Evolutionary conservation across 2,329 filamentous ascomycete genomes (phyloP).

Genomic region (Cladosporium sp.): DNA sequence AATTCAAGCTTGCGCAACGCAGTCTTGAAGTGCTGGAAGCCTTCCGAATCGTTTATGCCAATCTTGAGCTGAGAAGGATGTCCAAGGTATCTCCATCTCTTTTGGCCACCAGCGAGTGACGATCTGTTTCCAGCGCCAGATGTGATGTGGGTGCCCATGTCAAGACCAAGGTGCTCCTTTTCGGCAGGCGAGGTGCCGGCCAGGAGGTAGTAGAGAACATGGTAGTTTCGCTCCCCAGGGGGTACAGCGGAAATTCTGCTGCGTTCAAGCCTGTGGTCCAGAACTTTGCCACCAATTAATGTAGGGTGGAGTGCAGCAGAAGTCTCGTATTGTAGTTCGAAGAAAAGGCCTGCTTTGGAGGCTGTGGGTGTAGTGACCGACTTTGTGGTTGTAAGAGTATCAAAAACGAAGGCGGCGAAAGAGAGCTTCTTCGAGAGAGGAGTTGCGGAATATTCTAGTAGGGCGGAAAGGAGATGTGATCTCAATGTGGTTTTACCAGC

Average conservation of each 20-base stretch:
- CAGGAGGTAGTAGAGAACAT: slow-evolving; percentile 91
- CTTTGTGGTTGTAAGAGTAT: slow-evolving; percentile 94
- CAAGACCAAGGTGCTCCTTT: slow-evolving; percentile 77
- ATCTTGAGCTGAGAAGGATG: slow-evolving; percentile 97
- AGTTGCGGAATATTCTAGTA: slow-evolving; percentile 87
- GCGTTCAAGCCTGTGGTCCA: slow-evolving; percentile 89
- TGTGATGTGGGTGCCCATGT: slow-evolving; percentile 45
- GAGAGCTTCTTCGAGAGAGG: slow-evolving; percentile 92
- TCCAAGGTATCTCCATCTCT: slow-evolving; percentile 93
- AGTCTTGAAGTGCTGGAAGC: slow-evolving; percentile 97
- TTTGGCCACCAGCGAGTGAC: slow-evolving; percentile 60
- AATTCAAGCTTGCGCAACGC: slow-evolving; percentile 93
- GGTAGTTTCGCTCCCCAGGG: slow-evolving; percentile 94
- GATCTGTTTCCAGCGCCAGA: slow-evolving; percentile 58
- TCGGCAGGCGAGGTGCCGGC: slow-evolving; percentile 89
- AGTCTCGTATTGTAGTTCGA: slow-evolving; percentile 95
- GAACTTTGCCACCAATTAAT: slow-evolving; percentile 87
- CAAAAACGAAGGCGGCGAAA: slow-evolving; percentile 91
- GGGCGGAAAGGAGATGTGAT: slow-evolving; percentile 79
- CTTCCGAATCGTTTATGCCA: slow-evolving; percentile 91
- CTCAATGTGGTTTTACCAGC: slow-evolving; percentile 94
- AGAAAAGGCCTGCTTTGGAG: slow-evolving; percentile 92
- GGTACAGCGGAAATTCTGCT: slow-evolving; percentile 90
- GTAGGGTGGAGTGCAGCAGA: slow-evolving; percentile 79
- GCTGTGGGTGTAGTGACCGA: slow-evolving; percentile 92